Evolutionary conservation across 352 stramenopile genomes (phyloP).

Genomic region (Achlya hypogyna): DNA sequence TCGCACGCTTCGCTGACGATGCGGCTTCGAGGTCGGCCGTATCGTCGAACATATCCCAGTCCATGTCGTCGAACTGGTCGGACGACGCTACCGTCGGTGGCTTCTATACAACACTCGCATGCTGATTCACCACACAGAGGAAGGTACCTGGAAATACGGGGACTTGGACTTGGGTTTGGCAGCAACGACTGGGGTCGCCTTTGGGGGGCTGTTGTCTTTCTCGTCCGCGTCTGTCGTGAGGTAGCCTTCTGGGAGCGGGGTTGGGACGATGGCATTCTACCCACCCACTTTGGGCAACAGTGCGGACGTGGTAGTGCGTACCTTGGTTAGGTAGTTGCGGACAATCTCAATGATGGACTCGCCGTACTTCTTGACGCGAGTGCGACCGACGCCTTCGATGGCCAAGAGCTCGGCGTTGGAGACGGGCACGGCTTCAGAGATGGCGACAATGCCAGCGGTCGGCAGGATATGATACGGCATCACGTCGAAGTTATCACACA

Average conservation of each 20-base stretch:
- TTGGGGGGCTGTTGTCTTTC: background rate
- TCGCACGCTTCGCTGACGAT: background rate
- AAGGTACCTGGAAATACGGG: slow-evolving; percentile 4
- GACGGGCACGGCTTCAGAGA: slow-evolving; percentile 66
- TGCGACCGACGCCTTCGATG: slow-evolving; percentile 74
- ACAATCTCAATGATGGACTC: slow-evolving; percentile 78
- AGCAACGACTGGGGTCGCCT: background rate
- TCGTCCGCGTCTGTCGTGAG: background rate
- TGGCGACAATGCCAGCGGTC: slow-evolving; percentile 66
- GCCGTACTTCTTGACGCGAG: slow-evolving; percentile 80
- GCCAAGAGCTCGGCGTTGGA: slow-evolving; percentile 66
- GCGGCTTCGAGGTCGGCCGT: background rate
- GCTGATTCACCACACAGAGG: no score
- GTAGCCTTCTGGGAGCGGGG: slow-evolving; percentile 15
- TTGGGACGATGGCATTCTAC: slow-evolving; percentile 11
- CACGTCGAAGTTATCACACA: slow-evolving; percentile 76
- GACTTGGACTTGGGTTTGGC: slow-evolving; percentile 7
- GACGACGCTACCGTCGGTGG: background rate
- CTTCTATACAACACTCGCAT: slow-evolving; percentile 20
- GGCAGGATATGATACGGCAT: slow-evolving; percentile 85
- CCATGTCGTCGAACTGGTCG: slow-evolving; percentile 16
- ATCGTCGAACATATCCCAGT: slow-evolving; percentile 14
- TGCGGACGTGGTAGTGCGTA: slow-evolving; percentile 19
- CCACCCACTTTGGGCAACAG: background rate
- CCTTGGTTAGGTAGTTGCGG: slow-evolving; percentile 66